Evolutionary conservation across 129 eudicot species (phyloP).

Genomic region (Arctium lappa): DNA sequence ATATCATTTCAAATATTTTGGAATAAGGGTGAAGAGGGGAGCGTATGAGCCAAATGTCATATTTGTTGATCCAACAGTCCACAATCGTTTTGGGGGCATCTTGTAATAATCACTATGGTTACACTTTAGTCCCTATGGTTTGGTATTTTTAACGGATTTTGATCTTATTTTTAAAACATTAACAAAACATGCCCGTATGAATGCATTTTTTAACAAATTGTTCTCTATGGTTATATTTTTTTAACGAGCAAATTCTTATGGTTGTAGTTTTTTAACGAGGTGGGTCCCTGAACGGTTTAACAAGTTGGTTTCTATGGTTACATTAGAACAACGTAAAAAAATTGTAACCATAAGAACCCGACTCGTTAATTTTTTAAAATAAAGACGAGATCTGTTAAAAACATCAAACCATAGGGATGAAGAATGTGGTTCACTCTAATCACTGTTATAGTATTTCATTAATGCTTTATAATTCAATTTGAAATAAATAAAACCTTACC

Average conservation of each 20-base stretch:
- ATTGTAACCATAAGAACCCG: not conserved
- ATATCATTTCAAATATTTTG: not conserved
- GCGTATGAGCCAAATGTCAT: slow-evolving; percentile 27
- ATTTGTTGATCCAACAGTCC: slow-evolving; percentile 27
- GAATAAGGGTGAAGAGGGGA: not conserved
- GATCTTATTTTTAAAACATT: no score
- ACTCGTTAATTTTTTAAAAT: not conserved
- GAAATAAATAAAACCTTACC: not conserved
- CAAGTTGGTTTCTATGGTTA: not conserved
- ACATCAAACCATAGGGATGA: not conserved
- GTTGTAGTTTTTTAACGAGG: not conserved
- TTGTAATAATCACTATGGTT: not conserved
- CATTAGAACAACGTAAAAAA: not conserved
- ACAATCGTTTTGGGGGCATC: not conserved
- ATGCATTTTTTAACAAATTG: not conserved
- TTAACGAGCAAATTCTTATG: no score
- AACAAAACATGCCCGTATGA: not conserved
- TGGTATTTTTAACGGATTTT: not conserved
- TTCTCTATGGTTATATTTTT: no score
- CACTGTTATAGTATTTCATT: not conserved
- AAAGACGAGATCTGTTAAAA: no score
- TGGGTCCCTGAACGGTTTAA: no score
- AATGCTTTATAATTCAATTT: not conserved
- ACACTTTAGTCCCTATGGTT: not conserved
- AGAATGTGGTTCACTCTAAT: no score